A percentile compares a stretch with the other conserved stretches of the same genome.
Evolutionary conservation across 2,329 filamentous ascomycete species (phyloP).

Genomic region (Beauveria medogensis): DNA sequence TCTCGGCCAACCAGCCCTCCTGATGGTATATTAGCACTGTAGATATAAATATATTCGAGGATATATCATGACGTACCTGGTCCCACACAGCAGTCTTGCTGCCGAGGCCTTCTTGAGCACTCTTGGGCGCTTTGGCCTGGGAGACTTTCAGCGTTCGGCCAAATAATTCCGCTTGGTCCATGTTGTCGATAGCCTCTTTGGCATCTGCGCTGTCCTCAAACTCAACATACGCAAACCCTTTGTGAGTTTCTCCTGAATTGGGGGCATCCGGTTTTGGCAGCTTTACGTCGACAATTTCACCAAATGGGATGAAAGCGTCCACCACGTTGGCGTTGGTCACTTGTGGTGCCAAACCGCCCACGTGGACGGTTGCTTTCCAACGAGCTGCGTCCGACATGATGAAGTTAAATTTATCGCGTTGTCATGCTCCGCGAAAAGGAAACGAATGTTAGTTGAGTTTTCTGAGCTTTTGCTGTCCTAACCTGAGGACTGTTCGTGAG

Average conservation of each 20-base stretch:
- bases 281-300: slow-evolving; percentile 86
- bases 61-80: slow-evolving; percentile 55
- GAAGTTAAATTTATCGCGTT: not conserved
- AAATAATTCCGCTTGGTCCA: slow-evolving; percentile 95
- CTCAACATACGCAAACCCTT: slow-evolving; percentile 95
- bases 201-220: slow-evolving; percentile 82
- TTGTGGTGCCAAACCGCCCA: slow-evolving; percentile 75
- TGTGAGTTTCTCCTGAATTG: slow-evolving; percentile 69
- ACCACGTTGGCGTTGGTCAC: slow-evolving; percentile 71
- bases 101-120: slow-evolving; percentile 75
- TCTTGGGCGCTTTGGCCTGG: slow-evolving; percentile 85
- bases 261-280: slow-evolving; percentile 81
- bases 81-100: slow-evolving; percentile 96
- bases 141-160: slow-evolving; percentile 89
- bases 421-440: not conserved
- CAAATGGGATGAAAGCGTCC: slow-evolving; percentile 93
- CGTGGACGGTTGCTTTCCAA: slow-evolving; percentile 86
- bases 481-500: too few relatives aligned
- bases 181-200: slow-evolving; percentile 94
- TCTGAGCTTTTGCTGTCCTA: not conserved
- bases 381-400: slow-evolving; percentile 74
- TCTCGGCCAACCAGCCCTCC: slow-evolving; percentile 89
- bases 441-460: not conserved
- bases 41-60: not conserved
- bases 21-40: slow-evolving; percentile 30